Evolutionary conservation across 1,284 basidiomycete species (phyloP), one percentile per base, ranked within the genome.

Genomic region (Termitomyces sp.): DNA sequence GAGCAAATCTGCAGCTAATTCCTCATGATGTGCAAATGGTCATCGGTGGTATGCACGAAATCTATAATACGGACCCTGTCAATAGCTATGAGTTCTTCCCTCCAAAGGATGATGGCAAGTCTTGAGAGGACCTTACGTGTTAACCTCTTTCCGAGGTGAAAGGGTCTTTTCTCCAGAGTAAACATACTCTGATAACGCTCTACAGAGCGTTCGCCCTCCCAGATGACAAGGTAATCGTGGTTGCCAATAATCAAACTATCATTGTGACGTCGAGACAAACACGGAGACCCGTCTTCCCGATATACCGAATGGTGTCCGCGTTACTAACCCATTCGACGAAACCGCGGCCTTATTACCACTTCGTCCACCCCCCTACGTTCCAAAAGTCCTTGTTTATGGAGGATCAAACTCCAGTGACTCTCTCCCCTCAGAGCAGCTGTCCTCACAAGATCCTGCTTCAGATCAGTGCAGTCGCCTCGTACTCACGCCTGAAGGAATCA

Each of bases 71-170:
- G 24, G 70, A 74, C 19, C 71, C 75, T 0, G 76, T 72, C 52
- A 81, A 80, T 61, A 76, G 70, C 28, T 71, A 77, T 61, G 79
- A 82, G 62, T 82, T 77, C 64, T 80, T 78, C 70, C 80, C 80
- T 13, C 68, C 73, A 0, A 81, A 82, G 60, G 75, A 77, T 53
- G 67, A 70, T 30, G 75, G 75, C 5, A 65, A 76, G 5, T 68
- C 70, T 83, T 2, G 68, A 66, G 41, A 66, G 74, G 53, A 77
- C 67, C 54, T 66, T 76, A 30, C 73, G 70, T 42, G 66, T 68
- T 1, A 81, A 75, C 58, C 65, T 77, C 45, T 82, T 72, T 68
- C 76, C 73, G 56, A 61, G 68, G 67, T 71, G 55, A 54, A 59
- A 50, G 8, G 38, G 12, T 36, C 24, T 12, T 46, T 26, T 38